phyloP scores from a whole-genome alignment of 2,329 filamentous ascomycete genomes.

The Microsporum audouinii region DNA sequence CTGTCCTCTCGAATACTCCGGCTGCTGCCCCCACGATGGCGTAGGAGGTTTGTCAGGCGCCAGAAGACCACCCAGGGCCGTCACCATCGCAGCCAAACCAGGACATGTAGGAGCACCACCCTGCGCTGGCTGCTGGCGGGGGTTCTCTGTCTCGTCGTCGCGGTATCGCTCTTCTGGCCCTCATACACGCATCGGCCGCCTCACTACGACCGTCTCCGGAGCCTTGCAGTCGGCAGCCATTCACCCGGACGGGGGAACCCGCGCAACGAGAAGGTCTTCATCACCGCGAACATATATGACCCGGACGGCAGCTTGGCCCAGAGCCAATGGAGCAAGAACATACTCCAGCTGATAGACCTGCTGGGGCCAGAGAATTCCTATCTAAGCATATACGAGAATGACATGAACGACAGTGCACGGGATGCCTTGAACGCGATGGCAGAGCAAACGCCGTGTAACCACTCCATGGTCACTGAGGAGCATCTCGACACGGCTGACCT shows the following conservation, averaged over 20 bases:
- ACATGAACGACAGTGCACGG: constrained; percentile 48
- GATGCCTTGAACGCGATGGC: constrained; percentile 45
- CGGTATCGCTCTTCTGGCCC: constrained; percentile 41
- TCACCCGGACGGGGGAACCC: constrained; percentile 39
- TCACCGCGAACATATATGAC: constrained; percentile 61
- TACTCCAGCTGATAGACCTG: constrained; percentile 52
- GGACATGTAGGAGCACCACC: not conserved
- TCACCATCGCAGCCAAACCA: not conserved
- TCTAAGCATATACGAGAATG: constrained; percentile 63
- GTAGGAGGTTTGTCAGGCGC: not conserved
- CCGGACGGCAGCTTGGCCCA: constrained; percentile 47
- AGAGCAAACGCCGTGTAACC: constrained; percentile 38
- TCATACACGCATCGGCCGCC: constrained; percentile 45
- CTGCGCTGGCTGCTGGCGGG: not conserved
- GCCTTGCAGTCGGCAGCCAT: constrained; percentile 22
- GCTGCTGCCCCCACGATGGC: not conserved
- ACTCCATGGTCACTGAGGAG: constrained; percentile 48
- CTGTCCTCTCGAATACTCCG: not conserved
- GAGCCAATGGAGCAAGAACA: constrained; percentile 52
- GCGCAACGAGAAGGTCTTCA: constrained; percentile 57
- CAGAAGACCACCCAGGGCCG: not conserved
- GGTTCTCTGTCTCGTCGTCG: constrained; percentile 22
- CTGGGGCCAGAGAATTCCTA: constrained; percentile 58
- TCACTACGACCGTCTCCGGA: constrained; percentile 38
- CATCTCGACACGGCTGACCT: constrained; percentile 47